Percentiles rank a stretch among this genome's conserved stretches.
phyloP scores from a whole-genome alignment of 805 yeast genomes.

The Metschnikowia koreensis region DNA sequence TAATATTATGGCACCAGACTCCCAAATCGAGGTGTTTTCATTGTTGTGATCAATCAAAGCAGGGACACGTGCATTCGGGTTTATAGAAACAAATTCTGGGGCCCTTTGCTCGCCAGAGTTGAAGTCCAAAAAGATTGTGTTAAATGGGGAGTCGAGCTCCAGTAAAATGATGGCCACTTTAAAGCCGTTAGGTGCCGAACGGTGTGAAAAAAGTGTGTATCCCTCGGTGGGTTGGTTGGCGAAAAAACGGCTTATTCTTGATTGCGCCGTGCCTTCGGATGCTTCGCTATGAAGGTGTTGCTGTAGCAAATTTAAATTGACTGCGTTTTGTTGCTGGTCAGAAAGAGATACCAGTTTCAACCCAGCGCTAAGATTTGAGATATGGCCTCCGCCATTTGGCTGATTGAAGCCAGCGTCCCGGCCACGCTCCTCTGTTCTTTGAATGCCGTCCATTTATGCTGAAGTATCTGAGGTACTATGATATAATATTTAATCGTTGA shows the following conservation, averaged over 20 bases:
- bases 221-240: slow-evolving; percentile 78
- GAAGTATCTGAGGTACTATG: not conserved
- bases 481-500: not conserved
- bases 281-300: slow-evolving; percentile 46
- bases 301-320: slow-evolving; percentile 41
- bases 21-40: slow-evolving; percentile 86
- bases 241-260: slow-evolving; percentile 69
- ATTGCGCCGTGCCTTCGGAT: slow-evolving; percentile 36
- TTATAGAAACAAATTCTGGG: slow-evolving; percentile 89
- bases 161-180: slow-evolving; percentile 88
- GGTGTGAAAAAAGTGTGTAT: slow-evolving; percentile 74
- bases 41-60: slow-evolving; percentile 86
- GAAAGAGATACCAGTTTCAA: slow-evolving; percentile 41
- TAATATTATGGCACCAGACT: slow-evolving; percentile 86
- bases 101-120: slow-evolving; percentile 88
- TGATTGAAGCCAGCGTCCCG: slow-evolving; percentile 3
- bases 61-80: slow-evolving; percentile 95
- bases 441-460: slow-evolving; percentile 5
- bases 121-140: slow-evolving; percentile 82
- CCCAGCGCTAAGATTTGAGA: slow-evolving; percentile 47
- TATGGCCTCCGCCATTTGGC: slow-evolving; percentile 23
- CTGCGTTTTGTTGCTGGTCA: slow-evolving; percentile 45
- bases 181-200: slow-evolving; percentile 94
- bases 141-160: slow-evolving; percentile 76
- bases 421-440: slow-evolving; percentile 9